A percentile compares a stretch with the other conserved stretches of the same genome.
phyloP scores from a whole-genome alignment of 345 rosid genomes.

The Tarenaya hassleriana region DNA sequence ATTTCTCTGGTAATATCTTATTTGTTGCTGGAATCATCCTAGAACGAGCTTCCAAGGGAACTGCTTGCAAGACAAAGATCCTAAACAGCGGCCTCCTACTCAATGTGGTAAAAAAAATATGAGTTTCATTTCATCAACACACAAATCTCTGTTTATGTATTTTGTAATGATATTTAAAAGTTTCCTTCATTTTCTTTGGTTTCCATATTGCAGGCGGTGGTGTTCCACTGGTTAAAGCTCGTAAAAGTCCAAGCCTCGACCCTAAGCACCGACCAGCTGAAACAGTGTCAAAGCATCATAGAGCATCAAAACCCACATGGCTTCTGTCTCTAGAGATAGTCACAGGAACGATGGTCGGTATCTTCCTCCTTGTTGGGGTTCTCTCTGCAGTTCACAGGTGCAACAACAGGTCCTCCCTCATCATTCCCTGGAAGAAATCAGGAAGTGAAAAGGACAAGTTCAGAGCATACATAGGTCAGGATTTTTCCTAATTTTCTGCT shows the following conservation, averaged over 20 bases:
- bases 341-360: slow-evolving; percentile 76
- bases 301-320: slow-evolving; percentile 69
- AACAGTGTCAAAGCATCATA: slow-evolving; percentile 43
- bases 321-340: slow-evolving; percentile 73
- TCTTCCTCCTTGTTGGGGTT: slow-evolving; percentile 50
- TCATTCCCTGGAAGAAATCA: slow-evolving; percentile 97
- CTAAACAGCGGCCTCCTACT: slow-evolving; percentile 57
- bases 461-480: slow-evolving; percentile 65
- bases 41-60: slow-evolving; percentile 91
- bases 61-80: slow-evolving; percentile 58
- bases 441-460: slow-evolving; percentile 66
- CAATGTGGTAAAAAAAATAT: slow-evolving; percentile 56
- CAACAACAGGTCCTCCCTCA: slow-evolving; percentile 67
- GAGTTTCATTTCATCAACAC: background rate
- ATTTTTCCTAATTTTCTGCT: slow-evolving; percentile 16
- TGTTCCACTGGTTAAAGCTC: slow-evolving; percentile 40
- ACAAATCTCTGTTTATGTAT: too few relatives aligned
- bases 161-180: too few relatives aligned
- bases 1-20: too few relatives aligned
- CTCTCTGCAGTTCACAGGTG: slow-evolving; percentile 64
- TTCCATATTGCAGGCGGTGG: slow-evolving; percentile 32
- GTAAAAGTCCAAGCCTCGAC: slow-evolving; percentile 21
- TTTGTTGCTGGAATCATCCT: slow-evolving; percentile 7
- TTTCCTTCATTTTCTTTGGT: background rate
- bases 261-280: slow-evolving; percentile 43